Base-by-base conservation (phyloP, 2,329 filamentous ascomycete genomes). In the Epichloe amarillans region DNA sequence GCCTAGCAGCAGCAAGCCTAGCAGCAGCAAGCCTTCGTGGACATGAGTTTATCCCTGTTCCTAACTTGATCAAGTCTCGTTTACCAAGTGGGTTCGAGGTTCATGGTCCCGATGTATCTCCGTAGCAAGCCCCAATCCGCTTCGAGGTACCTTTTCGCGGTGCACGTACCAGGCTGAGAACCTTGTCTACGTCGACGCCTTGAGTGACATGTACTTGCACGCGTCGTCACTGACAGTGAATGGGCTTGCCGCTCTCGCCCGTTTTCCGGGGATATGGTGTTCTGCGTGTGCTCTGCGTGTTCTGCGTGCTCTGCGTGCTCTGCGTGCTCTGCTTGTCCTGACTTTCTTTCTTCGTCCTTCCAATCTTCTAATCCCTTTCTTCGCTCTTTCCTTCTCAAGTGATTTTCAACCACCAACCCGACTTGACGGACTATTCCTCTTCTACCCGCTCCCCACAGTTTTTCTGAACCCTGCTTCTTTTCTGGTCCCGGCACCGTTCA, bases 381-480 rank as follows among this genome's bases (percentile, higher is more conserved):
- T 30, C 14, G 19, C 21, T 49, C 52, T 30, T 46, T 50, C 38
- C 50, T 48, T 35, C 23, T 30, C 35, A 12, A 42, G 11, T 41
- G 43, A 49, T 46, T 21, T 46, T 33, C 14, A 38, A 37, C 37
- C 38, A 21, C 12, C 19, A 46, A 41, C 36, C 51, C 39, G 47
- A 44, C 48, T 19, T n/a, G 21, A 33, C 47, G 36, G 46, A 41
- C 48, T 46, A 19, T 51, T 46, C 42, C 48, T 46, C 30, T 48
- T 37, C 43, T 49, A 42, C 49, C 49, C 52, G 50, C 50, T 38
- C 52, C 52, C 54, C 52, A 52, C 53, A 53, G 52, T 55, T 55
- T 56, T 54, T 47, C 46, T 48, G 40, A 51, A 49, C 45, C 52
- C 49, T 53, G 52, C 46, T 44, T 50, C 48, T 54, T 44, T 51